Percentiles rank a stretch among this genome's conserved stretches.
Conservation (phyloP, 306 rosid genomes). For the Pueraria montana region DNA sequence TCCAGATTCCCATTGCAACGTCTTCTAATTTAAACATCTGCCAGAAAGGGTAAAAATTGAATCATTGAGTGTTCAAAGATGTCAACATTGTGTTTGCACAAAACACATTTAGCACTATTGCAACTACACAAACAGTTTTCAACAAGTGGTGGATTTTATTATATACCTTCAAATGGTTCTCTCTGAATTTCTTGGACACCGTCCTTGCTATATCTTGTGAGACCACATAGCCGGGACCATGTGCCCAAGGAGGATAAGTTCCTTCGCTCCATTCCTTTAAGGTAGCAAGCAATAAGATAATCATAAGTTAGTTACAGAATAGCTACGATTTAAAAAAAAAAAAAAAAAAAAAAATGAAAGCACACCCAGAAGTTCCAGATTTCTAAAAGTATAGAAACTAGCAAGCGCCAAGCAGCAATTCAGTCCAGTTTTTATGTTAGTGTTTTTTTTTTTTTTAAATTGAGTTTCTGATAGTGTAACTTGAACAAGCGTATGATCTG, state of each 20-base stretch:
- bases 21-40: constrained; percentile 99
- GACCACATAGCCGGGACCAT: constrained; percentile 97
- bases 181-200: constrained; percentile 67
- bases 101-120: constrained; percentile 11
- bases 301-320: constrained; percentile 15
- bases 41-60: constrained; percentile 38
- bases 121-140: background rate
- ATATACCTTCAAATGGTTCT: constrained; percentile 83
- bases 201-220: constrained; percentile 83
- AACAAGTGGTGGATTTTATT: constrained; percentile 10
- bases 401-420: background rate
- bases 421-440: background rate
- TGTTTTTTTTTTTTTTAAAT: background rate
- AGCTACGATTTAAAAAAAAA: no score
- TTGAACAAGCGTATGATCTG: constrained; percentile 15
- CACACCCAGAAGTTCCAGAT: background rate
- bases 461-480: constrained; percentile 27
- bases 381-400: constrained; percentile 16
- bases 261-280: constrained; percentile 90
- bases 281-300: constrained; percentile 44
- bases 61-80: constrained; percentile 27
- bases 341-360: background rate
- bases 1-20: constrained; percentile 99
- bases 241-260: constrained; percentile 97
- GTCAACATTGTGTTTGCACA: constrained; percentile 8